Evolutionary conservation across 2,329 filamentous ascomycete genomes (phyloP).

Genomic region (Venturia oleaginea): DNA sequence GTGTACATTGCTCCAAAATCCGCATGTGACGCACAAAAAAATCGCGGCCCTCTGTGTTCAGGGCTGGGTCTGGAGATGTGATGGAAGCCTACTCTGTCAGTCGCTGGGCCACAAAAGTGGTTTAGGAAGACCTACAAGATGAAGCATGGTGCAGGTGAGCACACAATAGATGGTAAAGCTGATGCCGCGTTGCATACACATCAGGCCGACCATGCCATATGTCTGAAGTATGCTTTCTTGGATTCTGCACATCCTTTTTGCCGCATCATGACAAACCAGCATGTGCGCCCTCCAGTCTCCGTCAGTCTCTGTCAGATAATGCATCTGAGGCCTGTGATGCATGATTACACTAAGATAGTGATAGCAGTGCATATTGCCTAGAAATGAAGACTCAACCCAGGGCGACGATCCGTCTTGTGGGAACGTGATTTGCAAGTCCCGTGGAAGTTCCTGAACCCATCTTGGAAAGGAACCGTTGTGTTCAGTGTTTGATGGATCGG

Average conservation of each 20-base stretch:
- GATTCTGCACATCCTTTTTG: constrained; percentile 74
- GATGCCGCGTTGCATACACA: constrained; percentile 89
- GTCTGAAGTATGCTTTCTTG: constrained; percentile 73
- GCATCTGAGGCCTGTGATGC: constrained; percentile 77
- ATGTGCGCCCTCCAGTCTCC: constrained; percentile 83
- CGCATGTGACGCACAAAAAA: constrained; percentile 94
- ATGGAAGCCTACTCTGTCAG: constrained; percentile 61
- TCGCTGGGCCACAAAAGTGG: constrained; percentile 16
- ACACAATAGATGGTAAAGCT: constrained; percentile 94
- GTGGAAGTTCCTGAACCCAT: constrained; percentile 69
- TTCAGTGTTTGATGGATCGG: constrained; percentile 72
- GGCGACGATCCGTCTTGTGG: constrained; percentile 70
- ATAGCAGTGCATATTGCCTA: constrained; percentile 84
- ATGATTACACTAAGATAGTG: constrained; percentile 80
- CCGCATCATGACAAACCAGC: constrained; percentile 73
- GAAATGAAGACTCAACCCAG: constrained; percentile 76
- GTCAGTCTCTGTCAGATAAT: constrained; percentile 63
- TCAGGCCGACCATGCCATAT: constrained; percentile 69
- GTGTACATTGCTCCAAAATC: constrained; percentile 76
- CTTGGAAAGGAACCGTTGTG: constrained; percentile 67
- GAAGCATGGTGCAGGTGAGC: constrained; percentile 83
- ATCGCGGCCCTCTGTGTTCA: constrained; percentile 74
- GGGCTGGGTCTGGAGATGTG: constrained; percentile 82
- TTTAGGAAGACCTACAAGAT: constrained; percentile 58
- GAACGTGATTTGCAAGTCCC: constrained; percentile 69